These are phyloP conservation scores for Zymoseptoria ardabiliae DNA, from an alignment of 2,329 filamentous ascomycete species.

Conservation along the genomic window DNA sequence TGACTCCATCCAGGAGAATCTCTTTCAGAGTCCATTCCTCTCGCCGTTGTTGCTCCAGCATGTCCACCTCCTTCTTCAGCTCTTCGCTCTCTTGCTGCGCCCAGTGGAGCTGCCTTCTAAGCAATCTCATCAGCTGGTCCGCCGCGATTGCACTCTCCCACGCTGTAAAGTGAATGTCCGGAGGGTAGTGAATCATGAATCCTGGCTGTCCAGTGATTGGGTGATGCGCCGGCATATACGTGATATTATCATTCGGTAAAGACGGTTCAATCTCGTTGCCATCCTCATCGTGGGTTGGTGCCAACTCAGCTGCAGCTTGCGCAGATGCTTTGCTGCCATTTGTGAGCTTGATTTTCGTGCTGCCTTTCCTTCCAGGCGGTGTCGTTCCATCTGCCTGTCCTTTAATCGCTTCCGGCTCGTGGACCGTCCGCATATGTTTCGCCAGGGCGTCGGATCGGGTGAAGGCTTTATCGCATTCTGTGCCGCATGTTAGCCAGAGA, in stretches of 20 bases:
- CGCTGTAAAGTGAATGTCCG: slow-evolving; percentile 54
- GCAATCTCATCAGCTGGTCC: slow-evolving; percentile 56
- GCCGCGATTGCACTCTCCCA: slow-evolving; percentile 61
- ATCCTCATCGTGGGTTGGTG: slow-evolving; percentile 25
- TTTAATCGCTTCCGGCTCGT: slow-evolving; percentile 81
- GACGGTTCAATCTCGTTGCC: slow-evolving; percentile 27
- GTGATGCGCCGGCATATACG: slow-evolving; percentile 52
- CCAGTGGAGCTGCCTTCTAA: slow-evolving; percentile 63
- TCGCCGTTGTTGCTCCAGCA: slow-evolving; percentile 59
- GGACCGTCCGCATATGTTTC: slow-evolving; percentile 97
- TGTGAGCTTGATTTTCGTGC: slow-evolving; percentile 37
- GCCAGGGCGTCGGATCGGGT: slow-evolving; percentile 91
- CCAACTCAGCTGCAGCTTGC: slow-evolving; percentile 18
- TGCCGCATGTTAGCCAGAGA: slow-evolving; percentile 7
- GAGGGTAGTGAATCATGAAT: slow-evolving; percentile 46
- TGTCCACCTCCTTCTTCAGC: slow-evolving; percentile 57
- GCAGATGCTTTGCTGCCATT: slow-evolving; percentile 26
- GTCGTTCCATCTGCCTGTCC: slow-evolving; percentile 61
- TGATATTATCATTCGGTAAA: slow-evolving; percentile 47
- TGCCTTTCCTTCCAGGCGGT: slow-evolving; percentile 39
- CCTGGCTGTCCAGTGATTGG: slow-evolving; percentile 48
- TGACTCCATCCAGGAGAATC: slow-evolving; percentile 64
- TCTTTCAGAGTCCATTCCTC: slow-evolving; percentile 76
- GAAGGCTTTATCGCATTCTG: slow-evolving; percentile 95
- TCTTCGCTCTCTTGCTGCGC: slow-evolving; percentile 59